phyloP scores from a whole-genome alignment of 2,329 filamentous ascomycete genomes.

The Pseudogymnoascus sp. region DNA sequence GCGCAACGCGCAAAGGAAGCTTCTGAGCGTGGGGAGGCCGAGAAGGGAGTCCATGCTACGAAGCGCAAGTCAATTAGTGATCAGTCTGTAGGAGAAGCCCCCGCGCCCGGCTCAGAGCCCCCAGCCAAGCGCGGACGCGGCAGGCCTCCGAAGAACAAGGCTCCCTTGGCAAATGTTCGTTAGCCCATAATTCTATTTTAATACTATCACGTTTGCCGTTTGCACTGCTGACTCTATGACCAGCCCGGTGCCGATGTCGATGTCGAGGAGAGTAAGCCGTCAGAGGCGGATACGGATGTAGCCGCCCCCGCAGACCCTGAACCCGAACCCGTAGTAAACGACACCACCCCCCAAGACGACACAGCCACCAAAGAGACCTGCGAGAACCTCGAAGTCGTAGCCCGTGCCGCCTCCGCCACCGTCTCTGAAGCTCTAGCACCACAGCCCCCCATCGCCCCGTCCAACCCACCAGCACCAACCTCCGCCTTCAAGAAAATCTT shows the following conservation, averaged over 20 bases:
- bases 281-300: background rate
- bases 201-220: background rate
- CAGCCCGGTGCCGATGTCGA: background rate
- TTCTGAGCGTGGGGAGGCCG: background rate
- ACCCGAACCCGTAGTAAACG: background rate
- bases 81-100: background rate
- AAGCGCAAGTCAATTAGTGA: background rate
- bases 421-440: background rate
- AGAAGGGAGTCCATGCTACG: background rate
- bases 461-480: background rate
- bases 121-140: conserved; percentile 8
- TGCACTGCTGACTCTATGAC: background rate
- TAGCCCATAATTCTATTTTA: conserved; percentile 6
- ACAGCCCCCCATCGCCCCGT: background rate
- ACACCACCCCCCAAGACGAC: background rate
- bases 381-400: background rate
- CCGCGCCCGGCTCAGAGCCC: background rate
- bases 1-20: conserved; percentile 8
- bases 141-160: conserved; percentile 5
- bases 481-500: background rate
- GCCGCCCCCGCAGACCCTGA: background rate
- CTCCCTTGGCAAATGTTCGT: background rate
- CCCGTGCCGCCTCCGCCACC: background rate
- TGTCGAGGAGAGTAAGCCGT: background rate
- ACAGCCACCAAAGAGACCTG: background rate